Evolutionary conservation across 208 protist species (phyloP), one percentile per base, ranked within the genome.

Genomic region (Blechomonas ayalai): DNA sequence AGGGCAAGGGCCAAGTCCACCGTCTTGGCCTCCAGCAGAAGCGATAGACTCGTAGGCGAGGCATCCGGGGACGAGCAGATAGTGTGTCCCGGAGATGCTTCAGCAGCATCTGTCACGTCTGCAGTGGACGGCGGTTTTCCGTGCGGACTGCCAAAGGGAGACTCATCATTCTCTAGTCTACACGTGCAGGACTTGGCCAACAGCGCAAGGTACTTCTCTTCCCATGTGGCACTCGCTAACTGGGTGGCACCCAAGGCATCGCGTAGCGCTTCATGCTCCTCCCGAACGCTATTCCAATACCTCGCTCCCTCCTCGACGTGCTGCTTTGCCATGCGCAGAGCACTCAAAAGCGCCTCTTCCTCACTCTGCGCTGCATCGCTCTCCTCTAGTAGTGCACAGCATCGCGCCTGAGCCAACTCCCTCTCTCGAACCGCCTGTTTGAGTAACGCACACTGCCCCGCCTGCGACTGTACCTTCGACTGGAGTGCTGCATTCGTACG

Each of bases 11-110:
- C n/a, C n/a, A n/a, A n/a, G 37, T 88, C 73, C 0, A 78, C 64
- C 23, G 71, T 43, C 45, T 88, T 88, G 0, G 63, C 57, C 38
- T 88, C 73, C 16, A 85, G 52, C n/a, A n/a, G n/a, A n/a, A n/a
- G n/a, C n/a, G n/a, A n/a, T n/a, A n/a, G n/a, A n/a, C n/a, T n/a
- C n/a, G n/a, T n/a, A n/a, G n/a, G n/a, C n/a, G n/a, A n/a, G n/a
- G n/a, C n/a, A n/a, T n/a, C n/a, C n/a, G n/a, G n/a, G n/a, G n/a
- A n/a, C n/a, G n/a, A n/a, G n/a, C n/a, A n/a, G n/a, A n/a, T n/a
- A n/a, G n/a, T n/a, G n/a, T n/a, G n/a, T n/a, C n/a, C n/a, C n/a
- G n/a, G n/a, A n/a, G n/a, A n/a, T n/a, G n/a, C n/a, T n/a, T n/a
- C n/a, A n/a, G n/a, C n/a, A n/a, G n/a, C n/a, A n/a, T n/a, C n/a